phyloP scores from a whole-genome alignment of 345 rosid genomes.

The Salix suchowensis region DNA sequence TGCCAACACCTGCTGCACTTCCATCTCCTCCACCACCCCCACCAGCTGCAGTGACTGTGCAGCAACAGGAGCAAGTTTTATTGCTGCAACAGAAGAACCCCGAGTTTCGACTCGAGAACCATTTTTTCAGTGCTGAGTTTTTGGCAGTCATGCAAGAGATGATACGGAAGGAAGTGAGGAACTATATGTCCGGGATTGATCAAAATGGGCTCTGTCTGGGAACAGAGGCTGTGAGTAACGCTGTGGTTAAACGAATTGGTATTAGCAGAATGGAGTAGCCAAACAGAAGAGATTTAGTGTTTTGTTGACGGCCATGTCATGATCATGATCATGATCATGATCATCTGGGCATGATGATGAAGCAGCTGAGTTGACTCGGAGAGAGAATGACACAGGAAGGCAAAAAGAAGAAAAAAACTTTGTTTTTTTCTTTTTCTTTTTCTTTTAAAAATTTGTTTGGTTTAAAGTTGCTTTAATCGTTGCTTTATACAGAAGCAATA shows the following conservation, averaged over 20 bases:
- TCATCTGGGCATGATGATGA: not conserved
- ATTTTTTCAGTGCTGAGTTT: conserved; percentile 59
- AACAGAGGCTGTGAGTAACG: conserved; percentile 51
- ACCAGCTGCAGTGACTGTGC: not conserved
- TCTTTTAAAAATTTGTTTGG: not conserved
- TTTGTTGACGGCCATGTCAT: not conserved
- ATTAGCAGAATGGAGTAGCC: conserved; percentile 50
- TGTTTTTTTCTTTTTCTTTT: not conserved
- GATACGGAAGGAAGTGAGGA: conserved; percentile 67
- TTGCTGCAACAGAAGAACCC: not conserved
- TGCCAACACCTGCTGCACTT: not conserved
- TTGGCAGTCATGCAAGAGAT: conserved; percentile 66
- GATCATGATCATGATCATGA: not conserved
- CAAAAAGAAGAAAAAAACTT: not conserved
- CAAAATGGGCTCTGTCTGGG: conserved; percentile 44
- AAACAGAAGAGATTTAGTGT: not conserved
- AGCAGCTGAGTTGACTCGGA: not conserved
- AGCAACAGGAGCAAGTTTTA: not conserved
- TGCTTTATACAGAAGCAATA: conserved; percentile 30
- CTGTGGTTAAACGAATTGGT: conserved; percentile 64
- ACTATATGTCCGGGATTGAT: conserved; percentile 58
- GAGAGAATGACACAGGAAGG: too few species aligned
- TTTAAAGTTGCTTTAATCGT: conserved; percentile 1
- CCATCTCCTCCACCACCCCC: not conserved
- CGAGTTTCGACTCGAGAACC: conserved; percentile 32